Percentiles rank a stretch among this genome's conserved stretches.
Evolutionary conservation across 2,329 filamentous ascomycete species (phyloP).

Genomic region (Claviceps sp.): DNA sequence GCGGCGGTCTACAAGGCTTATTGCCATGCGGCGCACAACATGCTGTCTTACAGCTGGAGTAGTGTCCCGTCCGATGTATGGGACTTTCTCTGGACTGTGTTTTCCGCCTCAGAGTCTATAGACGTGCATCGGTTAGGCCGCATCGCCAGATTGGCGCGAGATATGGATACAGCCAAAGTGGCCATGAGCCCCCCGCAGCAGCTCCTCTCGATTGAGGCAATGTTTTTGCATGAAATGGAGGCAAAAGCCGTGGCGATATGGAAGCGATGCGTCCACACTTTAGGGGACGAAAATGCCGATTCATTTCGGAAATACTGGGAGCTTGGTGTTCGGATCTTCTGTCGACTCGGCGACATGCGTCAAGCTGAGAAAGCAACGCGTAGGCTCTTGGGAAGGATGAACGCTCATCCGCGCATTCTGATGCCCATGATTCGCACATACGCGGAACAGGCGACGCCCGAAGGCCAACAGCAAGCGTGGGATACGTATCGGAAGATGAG

Average conservation of each 20-base stretch:
- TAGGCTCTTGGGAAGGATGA: slow-evolving; percentile 35
- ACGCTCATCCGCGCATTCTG: slow-evolving; percentile 39
- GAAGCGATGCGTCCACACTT: slow-evolving; percentile 40
- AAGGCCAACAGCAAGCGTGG: slow-evolving; percentile 47
- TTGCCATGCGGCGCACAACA: slow-evolving; percentile 33
- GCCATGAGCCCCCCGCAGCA: slow-evolving; percentile 43
- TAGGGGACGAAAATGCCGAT: slow-evolving; percentile 33
- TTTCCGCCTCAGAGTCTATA: slow-evolving; percentile 36
- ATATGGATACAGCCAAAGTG: slow-evolving; percentile 48
- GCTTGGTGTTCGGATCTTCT: slow-evolving; percentile 53
- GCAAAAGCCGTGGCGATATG: slow-evolving; percentile 49
- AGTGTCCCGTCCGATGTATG: slow-evolving; percentile 48
- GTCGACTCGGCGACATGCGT: slow-evolving; percentile 41
- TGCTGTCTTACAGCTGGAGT: slow-evolving; percentile 32
- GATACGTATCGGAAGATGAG: slow-evolving; percentile 52
- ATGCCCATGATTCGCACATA: slow-evolving; percentile 59
- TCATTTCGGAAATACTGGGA: slow-evolving; percentile 45
- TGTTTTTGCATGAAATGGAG: slow-evolving; percentile 49
- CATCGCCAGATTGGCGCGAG: slow-evolving; percentile 47
- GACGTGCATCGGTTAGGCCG: slow-evolving; percentile 46
- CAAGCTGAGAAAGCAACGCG: slow-evolving; percentile 44
- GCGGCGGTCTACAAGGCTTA: slow-evolving; percentile 36
- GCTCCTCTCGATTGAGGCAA: slow-evolving; percentile 53
- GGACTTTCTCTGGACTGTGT: slow-evolving; percentile 51
- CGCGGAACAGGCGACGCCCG: slow-evolving; percentile 36